phyloP scores from a whole-genome alignment of 2,329 filamentous ascomycete species.

The Botryosphaeria dothidea region DNA sequence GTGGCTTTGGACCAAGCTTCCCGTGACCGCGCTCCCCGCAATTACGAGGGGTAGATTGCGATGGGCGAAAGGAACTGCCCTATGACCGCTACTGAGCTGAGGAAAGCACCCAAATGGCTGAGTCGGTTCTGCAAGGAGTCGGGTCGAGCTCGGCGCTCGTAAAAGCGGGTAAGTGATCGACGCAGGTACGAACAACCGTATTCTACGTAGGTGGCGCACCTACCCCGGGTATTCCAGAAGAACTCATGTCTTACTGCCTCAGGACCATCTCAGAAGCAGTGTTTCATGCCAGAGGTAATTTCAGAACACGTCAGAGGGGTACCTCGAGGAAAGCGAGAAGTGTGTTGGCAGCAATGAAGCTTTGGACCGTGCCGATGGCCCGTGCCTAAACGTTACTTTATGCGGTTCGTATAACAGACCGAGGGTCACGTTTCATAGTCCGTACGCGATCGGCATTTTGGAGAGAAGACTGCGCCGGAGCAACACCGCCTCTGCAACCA shows the following conservation, averaged over 20 bases:
- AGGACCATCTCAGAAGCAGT: not conserved
- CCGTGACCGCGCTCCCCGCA: slow-evolving; percentile 1
- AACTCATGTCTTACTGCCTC: not conserved
- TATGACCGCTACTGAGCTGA: not conserved
- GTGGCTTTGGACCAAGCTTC: not conserved
- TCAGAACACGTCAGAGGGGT: not conserved
- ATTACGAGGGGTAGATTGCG: slow-evolving; percentile 12
- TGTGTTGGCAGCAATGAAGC: not conserved
- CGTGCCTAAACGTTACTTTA: not conserved
- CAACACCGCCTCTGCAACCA: not conserved
- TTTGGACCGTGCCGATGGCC: not conserved
- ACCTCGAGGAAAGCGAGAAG: not conserved
- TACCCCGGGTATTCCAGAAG: not conserved
- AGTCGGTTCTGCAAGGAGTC: slow-evolving; percentile 2
- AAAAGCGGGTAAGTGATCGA: slow-evolving; percentile 16
- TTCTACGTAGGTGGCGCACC: not conserved
- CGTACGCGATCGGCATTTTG: not conserved
- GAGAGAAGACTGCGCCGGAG: not conserved
- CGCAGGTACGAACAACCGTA: not conserved
- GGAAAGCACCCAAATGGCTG: slow-evolving; percentile 3
- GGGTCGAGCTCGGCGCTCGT: slow-evolving; percentile 4
- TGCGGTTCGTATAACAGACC: slow-evolving; percentile 3
- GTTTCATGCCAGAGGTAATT: not conserved
- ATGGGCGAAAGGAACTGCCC: not conserved
- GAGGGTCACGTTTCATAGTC: not conserved